phyloP scores from a whole-genome alignment of 2,329 filamentous ascomycete species.

The Lecanoromycetidae sp. region DNA sequence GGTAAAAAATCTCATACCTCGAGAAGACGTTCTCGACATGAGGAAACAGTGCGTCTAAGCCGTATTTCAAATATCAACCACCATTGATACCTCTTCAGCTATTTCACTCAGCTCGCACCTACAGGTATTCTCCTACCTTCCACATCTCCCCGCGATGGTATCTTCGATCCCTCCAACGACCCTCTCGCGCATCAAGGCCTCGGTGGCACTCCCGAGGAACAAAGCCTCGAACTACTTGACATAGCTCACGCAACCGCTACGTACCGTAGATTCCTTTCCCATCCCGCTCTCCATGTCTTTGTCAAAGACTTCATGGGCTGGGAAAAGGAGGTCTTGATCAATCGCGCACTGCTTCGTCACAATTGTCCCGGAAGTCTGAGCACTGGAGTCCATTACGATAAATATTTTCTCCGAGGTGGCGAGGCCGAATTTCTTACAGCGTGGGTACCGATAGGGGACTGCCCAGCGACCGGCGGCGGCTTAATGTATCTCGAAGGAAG shows the following conservation, averaged over 20 bases:
- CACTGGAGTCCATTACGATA: conserved; percentile 34
- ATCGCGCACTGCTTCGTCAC: conserved; percentile 30
- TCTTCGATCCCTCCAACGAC: conserved; percentile 29
- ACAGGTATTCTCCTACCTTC: conserved; percentile 31
- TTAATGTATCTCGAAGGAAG: conserved; percentile 33
- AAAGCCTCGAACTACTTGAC: conserved; percentile 23
- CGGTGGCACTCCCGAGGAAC: conserved; percentile 23
- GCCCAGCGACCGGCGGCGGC: conserved; percentile 27
- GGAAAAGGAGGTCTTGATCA: conserved; percentile 26
- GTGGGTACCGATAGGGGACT: conserved; percentile 31
- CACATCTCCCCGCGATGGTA: conserved; percentile 30
- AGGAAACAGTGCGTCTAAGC: conserved; percentile 22
- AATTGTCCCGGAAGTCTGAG: conserved; percentile 28
- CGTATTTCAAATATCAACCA: neutral
- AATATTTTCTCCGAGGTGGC: conserved; percentile 31
- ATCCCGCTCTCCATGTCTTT: conserved; percentile 27
- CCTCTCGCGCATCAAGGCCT: conserved; percentile 28
- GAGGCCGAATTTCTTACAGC: conserved; percentile 26
- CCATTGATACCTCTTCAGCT: conserved; percentile 17
- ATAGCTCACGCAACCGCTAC: conserved; percentile 25
- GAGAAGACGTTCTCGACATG: conserved; percentile 33
- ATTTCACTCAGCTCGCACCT: conserved; percentile 30
- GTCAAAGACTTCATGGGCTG: conserved; percentile 29
- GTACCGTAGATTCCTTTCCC: conserved; percentile 27
- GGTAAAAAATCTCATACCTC: conserved; percentile 32